Conservation (phyloP, 2,329 filamentous ascomycete species). For the Aureobasidium pullulans region DNA sequence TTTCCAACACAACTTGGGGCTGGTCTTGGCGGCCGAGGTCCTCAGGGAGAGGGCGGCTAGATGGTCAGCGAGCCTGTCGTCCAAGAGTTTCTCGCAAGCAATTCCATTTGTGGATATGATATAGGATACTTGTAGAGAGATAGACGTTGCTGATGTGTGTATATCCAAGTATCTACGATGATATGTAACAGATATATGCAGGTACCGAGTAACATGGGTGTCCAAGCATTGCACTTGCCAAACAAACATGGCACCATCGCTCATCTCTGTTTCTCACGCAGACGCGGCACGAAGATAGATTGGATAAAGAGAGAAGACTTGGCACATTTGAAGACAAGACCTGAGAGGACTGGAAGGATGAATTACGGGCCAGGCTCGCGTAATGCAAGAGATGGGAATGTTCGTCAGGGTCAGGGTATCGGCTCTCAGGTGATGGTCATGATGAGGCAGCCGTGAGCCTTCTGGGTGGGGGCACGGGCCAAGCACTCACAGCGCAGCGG, state of each 20-base stretch:
- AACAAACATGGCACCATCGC: not conserved
- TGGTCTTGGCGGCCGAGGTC: not conserved
- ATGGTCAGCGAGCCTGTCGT: not conserved
- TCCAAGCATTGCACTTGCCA: not conserved
- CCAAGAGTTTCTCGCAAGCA: not conserved
- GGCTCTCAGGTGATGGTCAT: slow-evolving; percentile 3
- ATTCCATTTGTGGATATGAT: not conserved
- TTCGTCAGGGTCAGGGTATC: not conserved
- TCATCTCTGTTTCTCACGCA: not conserved
- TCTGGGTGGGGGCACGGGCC: not conserved
- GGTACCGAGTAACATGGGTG: not conserved
- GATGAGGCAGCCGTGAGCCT: not conserved
- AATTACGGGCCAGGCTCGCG: not conserved
- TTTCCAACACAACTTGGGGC: not conserved
- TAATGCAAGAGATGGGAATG: not conserved
- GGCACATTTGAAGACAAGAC: not conserved
- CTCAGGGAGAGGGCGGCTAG: not conserved
- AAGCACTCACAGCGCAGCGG: not conserved
- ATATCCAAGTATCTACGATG: not conserved
- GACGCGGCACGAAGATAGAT: not conserved
- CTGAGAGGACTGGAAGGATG: not conserved
- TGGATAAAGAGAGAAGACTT: not conserved
- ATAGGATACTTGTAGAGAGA: not conserved
- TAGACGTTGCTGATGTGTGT: not conserved
- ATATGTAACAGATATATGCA: not conserved